Evolutionary conservation across 2,329 filamentous ascomycete species (phyloP).

Genomic region (Penicillium frequentans): DNA sequence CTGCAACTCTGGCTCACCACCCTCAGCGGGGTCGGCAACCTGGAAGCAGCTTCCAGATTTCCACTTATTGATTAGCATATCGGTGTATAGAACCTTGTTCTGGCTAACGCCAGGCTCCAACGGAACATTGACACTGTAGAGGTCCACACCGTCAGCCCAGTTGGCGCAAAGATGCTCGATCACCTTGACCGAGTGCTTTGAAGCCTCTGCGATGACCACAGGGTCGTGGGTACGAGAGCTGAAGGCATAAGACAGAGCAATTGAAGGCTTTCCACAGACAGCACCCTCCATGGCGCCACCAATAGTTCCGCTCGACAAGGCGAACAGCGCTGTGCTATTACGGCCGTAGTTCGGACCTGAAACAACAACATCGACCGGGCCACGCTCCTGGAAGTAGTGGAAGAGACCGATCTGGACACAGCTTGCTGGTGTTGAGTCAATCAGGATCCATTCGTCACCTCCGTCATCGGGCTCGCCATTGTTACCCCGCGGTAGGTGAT

Average conservation of each 20-base stretch:
- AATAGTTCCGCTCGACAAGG: slow-evolving; percentile 73
- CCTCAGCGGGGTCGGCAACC: slow-evolving; percentile 66
- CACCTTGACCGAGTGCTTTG: slow-evolving; percentile 69
- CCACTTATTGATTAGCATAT: slow-evolving; percentile 92
- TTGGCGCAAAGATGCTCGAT: slow-evolving; percentile 76
- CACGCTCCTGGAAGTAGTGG: slow-evolving; percentile 72
- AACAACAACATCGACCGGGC: slow-evolving; percentile 73
- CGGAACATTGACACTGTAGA: slow-evolving; percentile 93
- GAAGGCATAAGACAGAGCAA: slow-evolving; percentile 90
- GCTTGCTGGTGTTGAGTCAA: slow-evolving; percentile 77
- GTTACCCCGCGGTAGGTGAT: slow-evolving; percentile 56
- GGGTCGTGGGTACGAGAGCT: slow-evolving; percentile 82
- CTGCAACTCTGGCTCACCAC: slow-evolving; percentile 62
- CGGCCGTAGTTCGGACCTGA: slow-evolving; percentile 81
- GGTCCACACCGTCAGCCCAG: slow-evolving; percentile 71
- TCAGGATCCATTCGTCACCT: slow-evolving; percentile 76
- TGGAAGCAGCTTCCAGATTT: slow-evolving; percentile 79
- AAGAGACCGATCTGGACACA: slow-evolving; percentile 81
- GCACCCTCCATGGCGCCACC: slow-evolving; percentile 77
- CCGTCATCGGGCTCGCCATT: slow-evolving; percentile 52
- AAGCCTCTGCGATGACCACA: slow-evolving; percentile 74
- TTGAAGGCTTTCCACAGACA: slow-evolving; percentile 66
- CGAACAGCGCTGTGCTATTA: slow-evolving; percentile 79
- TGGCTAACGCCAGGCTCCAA: slow-evolving; percentile 72
- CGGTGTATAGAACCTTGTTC: slow-evolving; percentile 75